These are phyloP conservation scores for Lactarius hengduanensis DNA, from an alignment of 768 basidiomycete genomes.

Conservation along the genomic window DNA sequence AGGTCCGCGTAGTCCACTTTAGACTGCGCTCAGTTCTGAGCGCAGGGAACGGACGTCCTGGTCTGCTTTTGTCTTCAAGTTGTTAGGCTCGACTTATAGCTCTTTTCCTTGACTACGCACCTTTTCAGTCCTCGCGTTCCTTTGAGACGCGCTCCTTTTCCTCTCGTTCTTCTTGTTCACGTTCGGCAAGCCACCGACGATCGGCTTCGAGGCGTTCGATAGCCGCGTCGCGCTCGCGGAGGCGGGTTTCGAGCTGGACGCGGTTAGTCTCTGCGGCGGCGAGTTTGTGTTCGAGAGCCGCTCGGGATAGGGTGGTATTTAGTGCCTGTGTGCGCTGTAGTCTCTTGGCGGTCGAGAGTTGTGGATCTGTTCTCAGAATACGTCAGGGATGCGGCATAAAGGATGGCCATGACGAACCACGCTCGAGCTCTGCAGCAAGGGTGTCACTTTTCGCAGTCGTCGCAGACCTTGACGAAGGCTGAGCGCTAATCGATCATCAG, in stretches of 20 bases:
- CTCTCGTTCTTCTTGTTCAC: slow-evolving; percentile 65
- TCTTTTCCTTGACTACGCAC: slow-evolving; percentile 40
- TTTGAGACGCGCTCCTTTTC: slow-evolving; percentile 62
- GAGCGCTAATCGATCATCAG: neutral
- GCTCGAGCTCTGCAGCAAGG: slow-evolving; percentile 63
- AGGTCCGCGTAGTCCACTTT: slow-evolving; percentile 60
- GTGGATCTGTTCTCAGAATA: slow-evolving; percentile 49
- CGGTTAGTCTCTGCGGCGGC: slow-evolving; percentile 38
- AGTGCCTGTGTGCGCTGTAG: slow-evolving; percentile 64
- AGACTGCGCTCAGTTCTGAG: slow-evolving; percentile 42
- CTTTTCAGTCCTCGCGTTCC: slow-evolving; percentile 56
- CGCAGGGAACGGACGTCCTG: slow-evolving; percentile 53
- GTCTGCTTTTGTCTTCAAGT: slow-evolving; percentile 47
- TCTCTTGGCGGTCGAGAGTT: slow-evolving; percentile 63
- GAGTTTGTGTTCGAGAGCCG: slow-evolving; percentile 67
- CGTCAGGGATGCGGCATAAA: too few relatives aligned
- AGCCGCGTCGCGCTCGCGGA: slow-evolving; percentile 59
- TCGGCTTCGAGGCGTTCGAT: slow-evolving; percentile 71
- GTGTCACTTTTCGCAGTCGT: slow-evolving; percentile 55
- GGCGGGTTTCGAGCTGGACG: slow-evolving; percentile 13
- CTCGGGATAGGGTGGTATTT: slow-evolving; percentile 57
- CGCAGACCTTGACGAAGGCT: neutral
- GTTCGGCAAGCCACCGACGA: slow-evolving; percentile 63
- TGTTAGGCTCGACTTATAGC: neutral
- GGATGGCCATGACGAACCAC: slow-evolving; percentile 40